phyloP scores from a whole-genome alignment of 1,284 basidiomycete species.

The Hymenochaete sp. region DNA sequence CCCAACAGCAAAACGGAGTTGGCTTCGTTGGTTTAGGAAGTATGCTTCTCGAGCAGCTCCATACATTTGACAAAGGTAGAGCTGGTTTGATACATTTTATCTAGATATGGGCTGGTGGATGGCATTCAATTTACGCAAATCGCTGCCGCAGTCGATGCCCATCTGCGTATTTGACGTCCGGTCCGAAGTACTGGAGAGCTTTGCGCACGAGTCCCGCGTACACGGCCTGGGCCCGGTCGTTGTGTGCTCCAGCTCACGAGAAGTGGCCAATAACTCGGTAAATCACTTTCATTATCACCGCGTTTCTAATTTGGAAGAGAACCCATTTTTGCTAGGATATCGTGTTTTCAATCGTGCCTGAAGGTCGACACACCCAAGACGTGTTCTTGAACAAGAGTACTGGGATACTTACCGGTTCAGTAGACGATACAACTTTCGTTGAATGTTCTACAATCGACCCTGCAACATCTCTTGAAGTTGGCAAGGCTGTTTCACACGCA shows the following conservation, averaged over 20 bases:
- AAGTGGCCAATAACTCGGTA: slow-evolving; percentile 11
- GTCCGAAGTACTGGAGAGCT: slow-evolving; percentile 12
- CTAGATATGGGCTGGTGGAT: slow-evolving; percentile 20
- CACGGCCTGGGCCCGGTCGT: slow-evolving; percentile 3
- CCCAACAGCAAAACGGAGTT: slow-evolving; percentile 5
- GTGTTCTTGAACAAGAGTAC: slow-evolving; percentile 17
- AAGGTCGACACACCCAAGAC: slow-evolving; percentile 17
- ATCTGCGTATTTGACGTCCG: slow-evolving; percentile 17
- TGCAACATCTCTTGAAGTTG: slow-evolving; percentile 18
- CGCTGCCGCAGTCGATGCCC: slow-evolving; percentile 10
- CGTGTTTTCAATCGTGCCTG: slow-evolving; percentile 19
- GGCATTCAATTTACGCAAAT: slow-evolving; percentile 18
- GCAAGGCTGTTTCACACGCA: slow-evolving; percentile 14
- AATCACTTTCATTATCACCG: neutral
- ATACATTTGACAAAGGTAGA: neutral
- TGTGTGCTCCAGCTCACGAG: slow-evolving; percentile 2
- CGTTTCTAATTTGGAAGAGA: neutral
- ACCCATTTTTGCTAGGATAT: slow-evolving; percentile 9
- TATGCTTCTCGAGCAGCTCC: slow-evolving; percentile 2
- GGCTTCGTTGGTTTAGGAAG: slow-evolving; percentile 18
- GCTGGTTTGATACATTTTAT: neutral
- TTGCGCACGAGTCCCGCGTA: slow-evolving; percentile 1
- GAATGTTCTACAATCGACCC: slow-evolving; percentile 21
- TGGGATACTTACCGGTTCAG: slow-evolving; percentile 16
- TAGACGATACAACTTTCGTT: slow-evolving; percentile 15